Conservation (phyloP, 75 land plant species). For the Larix kaempferi region DNA sequence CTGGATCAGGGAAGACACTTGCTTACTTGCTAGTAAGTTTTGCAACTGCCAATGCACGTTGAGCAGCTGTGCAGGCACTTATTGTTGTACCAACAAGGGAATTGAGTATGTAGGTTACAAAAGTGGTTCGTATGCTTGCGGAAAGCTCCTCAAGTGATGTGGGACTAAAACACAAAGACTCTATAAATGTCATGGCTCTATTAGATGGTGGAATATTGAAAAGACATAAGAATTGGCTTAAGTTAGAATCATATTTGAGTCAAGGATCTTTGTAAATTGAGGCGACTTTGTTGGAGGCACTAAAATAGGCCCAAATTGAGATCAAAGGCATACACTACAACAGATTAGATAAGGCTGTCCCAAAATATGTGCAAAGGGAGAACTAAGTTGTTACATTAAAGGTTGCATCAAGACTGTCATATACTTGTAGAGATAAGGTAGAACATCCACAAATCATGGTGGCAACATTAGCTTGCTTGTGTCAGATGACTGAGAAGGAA, state of each 20-base stretch:
- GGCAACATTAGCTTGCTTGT: conserved; percentile 70
- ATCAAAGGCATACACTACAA: too few relatives aligned
- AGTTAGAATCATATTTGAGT: too few relatives aligned
- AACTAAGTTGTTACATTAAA: too few relatives aligned
- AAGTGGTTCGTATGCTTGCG: conserved; percentile 74
- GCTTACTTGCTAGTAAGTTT: conserved; percentile 55
- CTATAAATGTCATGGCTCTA: conserved; percentile 79
- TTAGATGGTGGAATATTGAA: conserved; percentile 86
- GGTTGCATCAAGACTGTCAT: too few relatives aligned
- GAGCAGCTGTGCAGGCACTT: conserved; percentile 86
- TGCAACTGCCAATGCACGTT: conserved; percentile 17
- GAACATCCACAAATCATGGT: conserved; percentile 87
- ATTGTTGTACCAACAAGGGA: conserved; percentile 96
- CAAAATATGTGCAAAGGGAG: too few relatives aligned
- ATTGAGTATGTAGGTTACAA: conserved; percentile 91
- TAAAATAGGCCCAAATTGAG: too few relatives aligned
- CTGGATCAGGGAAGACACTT: conserved; percentile 94
- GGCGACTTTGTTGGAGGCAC: too few relatives aligned
- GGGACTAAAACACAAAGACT: conserved; percentile 35
- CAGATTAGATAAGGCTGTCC: too few relatives aligned
- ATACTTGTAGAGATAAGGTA: too few relatives aligned
- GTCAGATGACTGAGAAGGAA: conserved; percentile 78
- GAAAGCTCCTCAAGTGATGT: conserved; percentile 31
- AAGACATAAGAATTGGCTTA: conserved; percentile 82
- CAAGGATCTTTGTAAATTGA: too few relatives aligned